Base-by-base conservation (phyloP, 2,329 filamentous ascomycete species). In the Drechslerella coelobrocha region DNA sequence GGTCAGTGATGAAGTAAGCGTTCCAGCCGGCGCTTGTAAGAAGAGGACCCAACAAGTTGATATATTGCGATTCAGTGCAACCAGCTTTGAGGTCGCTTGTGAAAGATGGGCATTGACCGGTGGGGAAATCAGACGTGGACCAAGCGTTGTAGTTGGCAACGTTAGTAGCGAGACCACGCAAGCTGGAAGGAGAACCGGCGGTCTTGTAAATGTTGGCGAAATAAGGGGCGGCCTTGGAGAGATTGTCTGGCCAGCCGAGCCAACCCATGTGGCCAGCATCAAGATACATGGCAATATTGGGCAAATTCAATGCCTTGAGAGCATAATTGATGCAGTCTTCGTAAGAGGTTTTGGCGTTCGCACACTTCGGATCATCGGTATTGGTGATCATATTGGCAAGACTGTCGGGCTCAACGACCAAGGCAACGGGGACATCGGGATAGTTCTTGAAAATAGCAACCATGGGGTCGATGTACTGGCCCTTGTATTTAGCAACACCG, bases 341-440 rank as follows among this genome's bases (percentile, higher is more conserved):
- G 76, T 86, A 86, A 14, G 81, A 81, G 3, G 76, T 73, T n/a
- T 81, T 78, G 8, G 84, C 82, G 53, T 77, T 77, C 54, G 80
- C 51, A 75, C 84, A 86, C 77, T 84, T 84, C 63, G 80, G 80
- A 41, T 43, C n/a, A 73, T 79, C 79, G 73, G 82, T 59, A 79
- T 86, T 86, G 73, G 84, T 86, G 47, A 86, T 80, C 76, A 86
- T 77, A 79, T 86, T 86, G 68, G 84, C 83, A n/a, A 86, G 79
- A 24, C 83, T 84, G 76, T 86, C 84, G 26, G 84, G 84, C 77
- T 86, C 82, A 57, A 78, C 82, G 51, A 74, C 57, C 17, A 76
- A 63, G n/a, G 68, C 78, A 48, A 78, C 69, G 31, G 74, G 72
- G 72, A 73, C 61, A 54, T 69, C 61, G 5, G 68, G 62, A 61